These are phyloP conservation scores for Fusarium nygamai DNA, from an alignment of 2,329 filamentous ascomycete genomes.

Conservation along the genomic window DNA sequence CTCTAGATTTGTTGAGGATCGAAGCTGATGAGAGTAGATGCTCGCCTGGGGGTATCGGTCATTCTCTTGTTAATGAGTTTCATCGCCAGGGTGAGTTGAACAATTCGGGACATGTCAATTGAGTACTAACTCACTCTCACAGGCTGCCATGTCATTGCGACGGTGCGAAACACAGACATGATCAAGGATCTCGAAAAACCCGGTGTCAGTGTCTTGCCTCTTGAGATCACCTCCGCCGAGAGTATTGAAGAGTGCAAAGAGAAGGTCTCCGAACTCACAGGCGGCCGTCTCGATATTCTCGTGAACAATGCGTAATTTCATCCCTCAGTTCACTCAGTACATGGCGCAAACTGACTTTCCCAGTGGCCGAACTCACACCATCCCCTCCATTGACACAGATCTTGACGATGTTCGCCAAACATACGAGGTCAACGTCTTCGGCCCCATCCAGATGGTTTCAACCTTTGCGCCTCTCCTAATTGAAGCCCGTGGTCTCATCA, in stretches of 20 bases:
- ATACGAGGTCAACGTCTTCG: conserved; percentile 68
- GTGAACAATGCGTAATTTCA: conserved; percentile 66
- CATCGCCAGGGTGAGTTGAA: conserved; percentile 56
- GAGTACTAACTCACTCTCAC: not conserved
- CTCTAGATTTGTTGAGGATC: not conserved
- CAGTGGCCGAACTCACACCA: conserved; percentile 62
- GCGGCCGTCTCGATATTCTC: conserved; percentile 65
- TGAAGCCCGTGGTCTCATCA: conserved; percentile 59
- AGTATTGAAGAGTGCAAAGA: conserved; percentile 61
- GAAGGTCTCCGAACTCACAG: conserved; percentile 59
- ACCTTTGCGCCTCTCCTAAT: conserved; percentile 62
- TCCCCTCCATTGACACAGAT: conserved; percentile 62
- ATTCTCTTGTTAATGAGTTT: conserved; percentile 63
- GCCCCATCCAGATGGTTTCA: conserved; percentile 65
- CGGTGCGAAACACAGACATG: conserved; percentile 61
- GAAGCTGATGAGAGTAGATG: conserved; percentile 53
- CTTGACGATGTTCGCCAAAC: conserved; percentile 62
- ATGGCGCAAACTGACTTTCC: not conserved
- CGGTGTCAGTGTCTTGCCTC: conserved; percentile 60
- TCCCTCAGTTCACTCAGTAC: not conserved
- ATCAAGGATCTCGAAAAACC: conserved; percentile 56
- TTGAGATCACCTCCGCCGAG: conserved; percentile 63
- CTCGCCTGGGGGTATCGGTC: conserved; percentile 67
- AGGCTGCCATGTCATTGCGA: conserved; percentile 64
- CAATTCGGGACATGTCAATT: fast-evolving